These are phyloP conservation scores for Rhizophagus clarus DNA, from an alignment of 192 early-diverging fungal genomes.

Conservation along the genomic window DNA sequence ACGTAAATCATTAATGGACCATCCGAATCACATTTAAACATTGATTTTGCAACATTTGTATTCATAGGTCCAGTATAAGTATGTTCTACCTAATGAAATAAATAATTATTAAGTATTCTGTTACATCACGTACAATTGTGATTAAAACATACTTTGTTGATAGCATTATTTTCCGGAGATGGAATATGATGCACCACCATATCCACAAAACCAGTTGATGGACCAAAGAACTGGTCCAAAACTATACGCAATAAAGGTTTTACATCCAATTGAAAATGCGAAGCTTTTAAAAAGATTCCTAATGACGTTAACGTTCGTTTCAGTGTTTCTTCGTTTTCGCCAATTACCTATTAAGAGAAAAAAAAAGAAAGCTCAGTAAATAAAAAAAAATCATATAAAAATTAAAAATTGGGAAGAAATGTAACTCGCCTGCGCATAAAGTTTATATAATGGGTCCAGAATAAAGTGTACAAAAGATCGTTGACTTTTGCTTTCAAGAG, in stretches of 20 bases:
- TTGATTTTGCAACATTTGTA: slow-evolving; percentile 59
- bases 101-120: not conserved
- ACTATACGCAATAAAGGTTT: slow-evolving; percentile 84
- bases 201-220: slow-evolving; percentile 84
- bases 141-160: slow-evolving; percentile 42
- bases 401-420: not conserved
- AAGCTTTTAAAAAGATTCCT: slow-evolving; percentile 81
- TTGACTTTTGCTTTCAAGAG: slow-evolving; percentile 55
- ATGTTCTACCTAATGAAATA: slow-evolving; percentile 45
- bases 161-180: slow-evolving; percentile 80
- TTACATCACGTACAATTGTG: not conserved
- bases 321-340: slow-evolving; percentile 74
- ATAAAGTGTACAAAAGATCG: slow-evolving; percentile 97
- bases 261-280: slow-evolving; percentile 78
- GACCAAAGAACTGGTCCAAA: slow-evolving; percentile 89
- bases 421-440: slow-evolving; percentile 75
- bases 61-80: slow-evolving; percentile 68
- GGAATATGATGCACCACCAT: slow-evolving; percentile 81
- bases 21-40: slow-evolving; percentile 80
- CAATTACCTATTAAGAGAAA: slow-evolving; percentile 55
- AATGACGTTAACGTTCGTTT: slow-evolving; percentile 71
- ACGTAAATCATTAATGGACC: slow-evolving; percentile 94
- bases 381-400: not conserved
- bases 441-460: slow-evolving; percentile 92
- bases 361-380: not conserved